Evolutionary conservation across 202 grass and related monocot species (phyloP).

Genomic region (Bolboschoenoplectus hybrid): DNA sequence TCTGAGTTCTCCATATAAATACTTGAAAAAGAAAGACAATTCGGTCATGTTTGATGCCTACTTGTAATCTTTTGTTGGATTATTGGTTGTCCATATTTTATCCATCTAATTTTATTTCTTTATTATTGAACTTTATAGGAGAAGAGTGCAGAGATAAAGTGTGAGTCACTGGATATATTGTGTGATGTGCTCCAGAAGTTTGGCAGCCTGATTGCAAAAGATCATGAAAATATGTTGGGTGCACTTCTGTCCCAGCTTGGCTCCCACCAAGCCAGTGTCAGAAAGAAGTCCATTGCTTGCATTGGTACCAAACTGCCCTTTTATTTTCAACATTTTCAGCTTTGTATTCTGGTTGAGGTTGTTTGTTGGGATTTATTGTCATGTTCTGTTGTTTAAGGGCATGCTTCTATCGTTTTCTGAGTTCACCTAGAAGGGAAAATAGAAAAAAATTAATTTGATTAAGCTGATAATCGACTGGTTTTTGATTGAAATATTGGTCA

Average conservation of each 20-base stretch:
- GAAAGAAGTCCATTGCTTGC: conserved; percentile 93
- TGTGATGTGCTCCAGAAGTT: conserved; percentile 90
- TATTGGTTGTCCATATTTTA: not conserved
- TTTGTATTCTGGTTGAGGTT: conserved; percentile 16
- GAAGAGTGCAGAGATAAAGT: conserved; percentile 91
- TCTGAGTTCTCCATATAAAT: not conserved
- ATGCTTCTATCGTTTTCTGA: not conserved
- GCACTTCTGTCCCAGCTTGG: conserved; percentile 74
- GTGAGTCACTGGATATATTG: conserved; percentile 95
- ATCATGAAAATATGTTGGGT: conserved; percentile 75
- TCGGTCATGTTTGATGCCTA: not conserved
- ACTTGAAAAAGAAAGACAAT: not conserved
- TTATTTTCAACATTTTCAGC: not conserved
- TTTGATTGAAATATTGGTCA: conserved; percentile 2
- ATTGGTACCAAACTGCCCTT: conserved; percentile 58
- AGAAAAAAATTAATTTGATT: conserved; percentile 11
- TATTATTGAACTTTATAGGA: conserved; percentile 61
- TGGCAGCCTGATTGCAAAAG: conserved; percentile 77
- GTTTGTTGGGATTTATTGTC: conserved; percentile 30
- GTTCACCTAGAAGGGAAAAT: not conserved
- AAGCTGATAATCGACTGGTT: not conserved
- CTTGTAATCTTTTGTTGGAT: not conserved
- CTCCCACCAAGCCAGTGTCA: conserved; percentile 85
- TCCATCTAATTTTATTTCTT: conserved; percentile 24
- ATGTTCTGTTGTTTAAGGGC: conserved; percentile 4